phyloP scores from a whole-genome alignment of 495 filamentous ascomycete genomes.

The Hypoxylon crocopeplum region DNA sequence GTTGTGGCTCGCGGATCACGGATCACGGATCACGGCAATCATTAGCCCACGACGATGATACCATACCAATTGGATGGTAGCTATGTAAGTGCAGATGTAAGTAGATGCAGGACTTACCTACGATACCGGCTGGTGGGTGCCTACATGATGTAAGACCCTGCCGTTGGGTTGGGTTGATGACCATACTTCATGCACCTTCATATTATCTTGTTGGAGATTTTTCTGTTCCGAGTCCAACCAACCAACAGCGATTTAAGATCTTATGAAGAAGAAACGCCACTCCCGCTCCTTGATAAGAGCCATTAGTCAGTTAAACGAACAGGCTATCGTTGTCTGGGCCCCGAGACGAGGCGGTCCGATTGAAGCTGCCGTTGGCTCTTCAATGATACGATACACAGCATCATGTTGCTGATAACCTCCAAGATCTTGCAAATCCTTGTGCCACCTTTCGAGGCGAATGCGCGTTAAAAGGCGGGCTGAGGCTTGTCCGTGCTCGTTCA shows the following conservation, averaged over 20 bases:
- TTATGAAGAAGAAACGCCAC: slow-evolving; percentile 19
- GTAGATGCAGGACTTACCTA: slow-evolving; percentile 14
- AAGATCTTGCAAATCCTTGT: slow-evolving; percentile 11
- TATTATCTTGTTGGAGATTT: slow-evolving; percentile 1
- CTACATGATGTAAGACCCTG: slow-evolving; percentile 34
- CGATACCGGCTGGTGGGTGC: slow-evolving; percentile 5
- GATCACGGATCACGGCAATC: slow-evolving; percentile 28
- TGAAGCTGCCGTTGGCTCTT: slow-evolving; percentile 4
- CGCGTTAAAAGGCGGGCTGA: slow-evolving; percentile 28
- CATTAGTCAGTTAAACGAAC: slow-evolving; percentile 11
- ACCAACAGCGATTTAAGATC: slow-evolving; percentile 13
- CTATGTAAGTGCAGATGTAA: neutral
- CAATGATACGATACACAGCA: slow-evolving; percentile 13
- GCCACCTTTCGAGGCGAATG: slow-evolving; percentile 14
- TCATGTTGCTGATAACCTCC: neutral
- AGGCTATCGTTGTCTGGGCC: neutral
- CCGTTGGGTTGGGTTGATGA: slow-evolving; percentile 19
- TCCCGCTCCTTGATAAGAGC: slow-evolving; percentile 11
- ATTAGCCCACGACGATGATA: slow-evolving; percentile 23
- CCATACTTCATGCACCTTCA: slow-evolving; percentile 14
- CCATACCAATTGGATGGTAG: slow-evolving; percentile 11
- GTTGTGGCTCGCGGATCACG: neutral
- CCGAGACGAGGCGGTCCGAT: neutral
- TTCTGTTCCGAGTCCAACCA: slow-evolving; percentile 2
- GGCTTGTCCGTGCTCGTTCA: slow-evolving; percentile 9